Percentiles rank a stretch among this genome's conserved stretches.
These are phyloP conservation scores for Lachancea quebecensis DNA, from an alignment of 805 yeast species.

Conservation along the genomic window DNA sequence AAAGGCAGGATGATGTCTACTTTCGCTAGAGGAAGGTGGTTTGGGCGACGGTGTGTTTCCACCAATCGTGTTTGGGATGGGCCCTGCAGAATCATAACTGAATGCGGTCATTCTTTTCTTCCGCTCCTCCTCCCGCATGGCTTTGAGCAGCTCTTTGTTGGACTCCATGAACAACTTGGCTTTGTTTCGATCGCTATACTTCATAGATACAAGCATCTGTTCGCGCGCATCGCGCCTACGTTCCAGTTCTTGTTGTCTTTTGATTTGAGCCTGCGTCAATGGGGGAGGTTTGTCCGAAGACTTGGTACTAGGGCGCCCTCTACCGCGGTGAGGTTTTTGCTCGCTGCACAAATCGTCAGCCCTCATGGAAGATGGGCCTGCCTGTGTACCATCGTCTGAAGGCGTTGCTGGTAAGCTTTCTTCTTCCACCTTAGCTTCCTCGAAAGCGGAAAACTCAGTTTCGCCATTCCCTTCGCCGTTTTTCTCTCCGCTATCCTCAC, in stretches of 20 bases:
- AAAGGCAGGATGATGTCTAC: slow-evolving; percentile 1
- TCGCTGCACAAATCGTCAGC: slow-evolving; percentile 1
- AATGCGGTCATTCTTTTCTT: slow-evolving; percentile 25
- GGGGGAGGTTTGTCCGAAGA: slow-evolving; percentile 5
- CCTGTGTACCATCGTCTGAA: not conserved
- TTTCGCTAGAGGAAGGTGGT: not conserved
- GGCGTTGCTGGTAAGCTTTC: slow-evolving; percentile 1
- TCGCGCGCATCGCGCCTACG: slow-evolving; percentile 29
- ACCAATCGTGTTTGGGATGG: slow-evolving; percentile 3
- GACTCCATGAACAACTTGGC: slow-evolving; percentile 31
- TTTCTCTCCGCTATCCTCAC: slow-evolving; percentile 6
- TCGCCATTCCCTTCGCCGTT: slow-evolving; percentile 7
- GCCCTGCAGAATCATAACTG: slow-evolving; percentile 9
- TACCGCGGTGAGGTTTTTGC: slow-evolving; percentile 1
- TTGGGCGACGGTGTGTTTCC: slow-evolving; percentile 8
- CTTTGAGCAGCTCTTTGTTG: slow-evolving; percentile 26
- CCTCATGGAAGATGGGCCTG: not conserved
- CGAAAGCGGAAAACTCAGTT: slow-evolving; percentile 2
- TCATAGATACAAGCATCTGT: slow-evolving; percentile 30
- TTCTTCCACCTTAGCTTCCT: slow-evolving; percentile 2
- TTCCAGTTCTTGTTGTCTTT: slow-evolving; percentile 27
- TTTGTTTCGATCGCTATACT: slow-evolving; percentile 30
- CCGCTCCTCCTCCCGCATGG: slow-evolving; percentile 30
- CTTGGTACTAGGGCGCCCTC: slow-evolving; percentile 6
- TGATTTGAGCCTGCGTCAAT: slow-evolving; percentile 4